A percentile compares a stretch with the other conserved stretches of the same genome.
Evolutionary conservation across 2,329 filamentous ascomycete genomes (phyloP).

Genomic region (Monascus ruber): DNA sequence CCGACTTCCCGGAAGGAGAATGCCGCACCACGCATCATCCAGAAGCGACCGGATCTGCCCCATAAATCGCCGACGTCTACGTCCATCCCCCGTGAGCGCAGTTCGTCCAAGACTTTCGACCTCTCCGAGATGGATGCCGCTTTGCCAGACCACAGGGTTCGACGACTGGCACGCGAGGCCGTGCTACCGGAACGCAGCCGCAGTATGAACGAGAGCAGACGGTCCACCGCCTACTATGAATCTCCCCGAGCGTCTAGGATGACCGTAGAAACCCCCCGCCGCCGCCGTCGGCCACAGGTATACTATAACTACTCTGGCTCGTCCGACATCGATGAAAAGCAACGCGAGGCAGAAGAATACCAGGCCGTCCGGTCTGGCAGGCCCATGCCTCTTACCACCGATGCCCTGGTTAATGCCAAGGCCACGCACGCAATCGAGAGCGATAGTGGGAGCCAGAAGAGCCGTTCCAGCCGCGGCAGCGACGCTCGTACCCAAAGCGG

Average conservation of each 20-base stretch:
- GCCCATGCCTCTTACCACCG: slow-evolving; percentile 21
- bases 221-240: slow-evolving; percentile 23
- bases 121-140: slow-evolving; percentile 21
- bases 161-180: slow-evolving; percentile 19
- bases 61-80: slow-evolving; percentile 22
- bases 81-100: slow-evolving; percentile 17
- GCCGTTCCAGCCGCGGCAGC: slow-evolving; percentile 29
- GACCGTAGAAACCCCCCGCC: slow-evolving; percentile 23
- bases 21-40: slow-evolving; percentile 22
- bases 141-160: slow-evolving; percentile 20
- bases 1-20: slow-evolving; percentile 12
- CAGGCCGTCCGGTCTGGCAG: slow-evolving; percentile 23
- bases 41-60: slow-evolving; percentile 20
- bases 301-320: slow-evolving; percentile 17
- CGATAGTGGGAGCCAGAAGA: slow-evolving; percentile 31
- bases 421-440: slow-evolving; percentile 17
- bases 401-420: slow-evolving; percentile 23
- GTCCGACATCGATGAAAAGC: slow-evolving; percentile 25
- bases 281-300: slow-evolving; percentile 17
- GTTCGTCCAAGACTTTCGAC: slow-evolving; percentile 22
- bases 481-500: slow-evolving; percentile 23
- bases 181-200: slow-evolving; percentile 23
- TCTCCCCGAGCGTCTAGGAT: slow-evolving; percentile 18
- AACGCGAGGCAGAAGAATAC: slow-evolving; percentile 28
- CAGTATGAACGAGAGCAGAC: slow-evolving; percentile 17